A percentile compares a stretch with the other conserved stretches of the same genome.
These are phyloP conservation scores for Kalmusia sp. DNA, from an alignment of 2,329 filamentous ascomycete species.

Conservation along the genomic window DNA sequence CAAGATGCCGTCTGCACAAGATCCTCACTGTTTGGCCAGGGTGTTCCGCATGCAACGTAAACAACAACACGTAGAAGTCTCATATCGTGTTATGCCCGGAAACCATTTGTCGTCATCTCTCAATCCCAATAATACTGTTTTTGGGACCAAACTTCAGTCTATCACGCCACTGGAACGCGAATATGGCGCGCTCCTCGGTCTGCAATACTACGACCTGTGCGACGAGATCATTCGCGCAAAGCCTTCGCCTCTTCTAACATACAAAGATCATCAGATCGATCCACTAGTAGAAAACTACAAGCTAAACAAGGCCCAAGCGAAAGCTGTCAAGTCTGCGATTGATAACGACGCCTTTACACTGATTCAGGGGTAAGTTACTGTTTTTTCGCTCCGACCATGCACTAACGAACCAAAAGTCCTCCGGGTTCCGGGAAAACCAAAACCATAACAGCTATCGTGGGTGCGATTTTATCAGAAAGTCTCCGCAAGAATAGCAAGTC, in stretches of 20 bases:
- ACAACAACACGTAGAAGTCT: slow-evolving; percentile 80
- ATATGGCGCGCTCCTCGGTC: slow-evolving; percentile 86
- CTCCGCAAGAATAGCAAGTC: slow-evolving; percentile 59
- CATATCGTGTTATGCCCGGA: slow-evolving; percentile 78
- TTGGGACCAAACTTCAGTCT: slow-evolving; percentile 85
- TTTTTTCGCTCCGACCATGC: not conserved
- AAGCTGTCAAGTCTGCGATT: slow-evolving; percentile 87
- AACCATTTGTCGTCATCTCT: slow-evolving; percentile 70
- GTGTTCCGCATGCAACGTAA: slow-evolving; percentile 83
- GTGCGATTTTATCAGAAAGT: slow-evolving; percentile 74
- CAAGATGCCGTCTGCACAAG: slow-evolving; percentile 70
- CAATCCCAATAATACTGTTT: slow-evolving; percentile 72
- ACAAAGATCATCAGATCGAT: slow-evolving; percentile 74
- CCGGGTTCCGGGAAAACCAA: slow-evolving; percentile 98
- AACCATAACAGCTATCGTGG: slow-evolving; percentile 95
- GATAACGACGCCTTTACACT: slow-evolving; percentile 98
- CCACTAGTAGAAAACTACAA: slow-evolving; percentile 77
- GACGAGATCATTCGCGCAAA: slow-evolving; percentile 89
- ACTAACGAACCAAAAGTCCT: slow-evolving; percentile 62
- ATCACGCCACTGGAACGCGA: slow-evolving; percentile 95
- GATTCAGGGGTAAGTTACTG: slow-evolving; percentile 77
- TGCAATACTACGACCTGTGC: slow-evolving; percentile 96
- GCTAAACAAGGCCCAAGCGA: slow-evolving; percentile 87
- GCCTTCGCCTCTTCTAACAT: slow-evolving; percentile 86
- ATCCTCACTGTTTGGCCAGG: slow-evolving; percentile 84